These are phyloP conservation scores for Penicillium cosmopolitanum DNA, from an alignment of 495 filamentous ascomycete genomes.

Conservation along the genomic window DNA sequence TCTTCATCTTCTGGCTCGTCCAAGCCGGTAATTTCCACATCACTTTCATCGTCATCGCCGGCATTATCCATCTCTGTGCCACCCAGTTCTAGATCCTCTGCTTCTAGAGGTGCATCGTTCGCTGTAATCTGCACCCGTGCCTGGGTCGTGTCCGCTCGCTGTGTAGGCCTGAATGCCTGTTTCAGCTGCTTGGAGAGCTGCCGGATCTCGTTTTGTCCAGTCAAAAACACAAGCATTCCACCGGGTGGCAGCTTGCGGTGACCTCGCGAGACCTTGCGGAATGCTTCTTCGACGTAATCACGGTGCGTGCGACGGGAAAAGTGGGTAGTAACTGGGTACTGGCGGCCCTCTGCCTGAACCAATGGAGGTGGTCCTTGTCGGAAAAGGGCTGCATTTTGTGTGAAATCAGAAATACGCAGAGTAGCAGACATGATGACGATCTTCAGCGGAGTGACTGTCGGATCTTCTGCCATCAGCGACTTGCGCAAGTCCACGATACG, in stretches of 20 bases:
- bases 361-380: constrained; percentile 74
- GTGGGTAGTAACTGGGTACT: constrained; percentile 87
- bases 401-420: constrained; percentile 86
- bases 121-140: constrained; percentile 74
- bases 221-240: constrained; percentile 93
- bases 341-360: constrained; percentile 89
- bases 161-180: constrained; percentile 66
- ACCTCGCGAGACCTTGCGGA: constrained; percentile 83
- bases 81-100: constrained; percentile 86
- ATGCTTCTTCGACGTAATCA: constrained; percentile 89
- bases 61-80: constrained; percentile 51
- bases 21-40: constrained; percentile 51
- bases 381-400: constrained; percentile 80
- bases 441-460: constrained; percentile 76
- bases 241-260: constrained; percentile 91
- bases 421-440: constrained; percentile 99
- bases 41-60: constrained; percentile 45
- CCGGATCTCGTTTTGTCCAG: constrained; percentile 88
- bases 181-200: constrained; percentile 77
- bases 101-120: constrained; percentile 77
- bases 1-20: constrained; percentile 55
- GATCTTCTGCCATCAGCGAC: constrained; percentile 63
- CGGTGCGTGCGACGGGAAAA: constrained; percentile 81
- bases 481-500: constrained; percentile 81
- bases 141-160: constrained; percentile 53